A percentile compares a stretch with the other conserved stretches of the same genome.
Evolutionary conservation across 495 filamentous ascomycete genomes (phyloP).

Genomic region (Aspergillus haitiensis): DNA sequence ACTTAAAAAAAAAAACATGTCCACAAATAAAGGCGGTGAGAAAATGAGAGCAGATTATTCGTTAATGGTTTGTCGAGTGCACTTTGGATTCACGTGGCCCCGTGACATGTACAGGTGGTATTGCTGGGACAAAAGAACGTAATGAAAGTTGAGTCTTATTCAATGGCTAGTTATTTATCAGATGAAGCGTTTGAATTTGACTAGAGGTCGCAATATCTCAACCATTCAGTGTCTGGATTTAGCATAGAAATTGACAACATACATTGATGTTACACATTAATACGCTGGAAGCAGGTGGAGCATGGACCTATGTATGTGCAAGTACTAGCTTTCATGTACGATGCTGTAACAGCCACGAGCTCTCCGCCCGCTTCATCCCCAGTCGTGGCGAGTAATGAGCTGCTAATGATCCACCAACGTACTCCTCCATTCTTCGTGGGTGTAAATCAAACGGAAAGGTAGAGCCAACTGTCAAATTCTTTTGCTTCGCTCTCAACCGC

Average conservation of each 20-base stretch:
- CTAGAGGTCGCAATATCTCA: not conserved
- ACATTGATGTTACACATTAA: slow-evolving; percentile 1
- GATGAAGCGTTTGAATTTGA: not conserved
- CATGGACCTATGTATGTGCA: not conserved
- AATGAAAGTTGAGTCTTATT: no score
- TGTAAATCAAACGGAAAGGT: not conserved
- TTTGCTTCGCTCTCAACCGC: not conserved
- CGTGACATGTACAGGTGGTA: slow-evolving; percentile 9
- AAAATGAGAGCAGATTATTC: no score
- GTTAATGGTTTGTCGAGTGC: no score
- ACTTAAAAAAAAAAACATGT: slow-evolving; percentile 26
- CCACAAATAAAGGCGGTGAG: slow-evolving; percentile 24
- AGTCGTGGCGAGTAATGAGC: slow-evolving; percentile 13
- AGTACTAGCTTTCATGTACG: slow-evolving; percentile 13
- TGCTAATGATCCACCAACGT: slow-evolving; percentile 6
- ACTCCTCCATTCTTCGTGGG: slow-evolving; percentile 8
- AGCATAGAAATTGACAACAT: not conserved
- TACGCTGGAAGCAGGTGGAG: slow-evolving; percentile 4
- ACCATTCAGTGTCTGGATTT: not conserved
- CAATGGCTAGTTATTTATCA: no score
- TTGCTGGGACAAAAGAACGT: no score
- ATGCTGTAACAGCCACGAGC: slow-evolving; percentile 28
- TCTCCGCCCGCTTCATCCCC: slow-evolving; percentile 28
- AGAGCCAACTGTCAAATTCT: not conserved
- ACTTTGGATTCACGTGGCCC: slow-evolving; percentile 23